Conservation (phyloP, 306 rosid genomes). For the Acacia confusa region DNA sequence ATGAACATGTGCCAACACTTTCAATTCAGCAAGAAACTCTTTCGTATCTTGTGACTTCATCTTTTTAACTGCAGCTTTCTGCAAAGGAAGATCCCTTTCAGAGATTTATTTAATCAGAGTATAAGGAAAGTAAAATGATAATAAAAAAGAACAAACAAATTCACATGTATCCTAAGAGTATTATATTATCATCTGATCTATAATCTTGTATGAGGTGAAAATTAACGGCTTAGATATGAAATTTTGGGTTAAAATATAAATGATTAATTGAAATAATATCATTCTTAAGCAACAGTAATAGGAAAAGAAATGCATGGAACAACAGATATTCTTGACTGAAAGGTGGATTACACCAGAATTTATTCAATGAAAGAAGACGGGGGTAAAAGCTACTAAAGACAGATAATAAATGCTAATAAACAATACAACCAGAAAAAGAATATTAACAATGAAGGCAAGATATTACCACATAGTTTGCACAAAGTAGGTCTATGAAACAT, state of each 20-base stretch:
- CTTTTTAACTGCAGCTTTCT: constrained; percentile 87
- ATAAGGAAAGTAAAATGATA: constrained; percentile 1
- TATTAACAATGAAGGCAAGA: no score
- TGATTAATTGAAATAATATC: background rate
- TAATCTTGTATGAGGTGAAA: background rate
- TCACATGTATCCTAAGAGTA: background rate
- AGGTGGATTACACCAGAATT: no score
- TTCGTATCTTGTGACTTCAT: constrained; percentile 82
- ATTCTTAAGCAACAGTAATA: background rate
- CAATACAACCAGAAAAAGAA: no score
- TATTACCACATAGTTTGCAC: background rate
- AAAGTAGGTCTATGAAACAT: background rate
- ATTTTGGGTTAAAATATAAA: background rate
- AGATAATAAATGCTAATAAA: no score
- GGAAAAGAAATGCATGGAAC: background rate
- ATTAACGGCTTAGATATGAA: background rate
- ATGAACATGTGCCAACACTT: constrained; percentile 81
- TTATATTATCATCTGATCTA: background rate
- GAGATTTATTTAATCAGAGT: constrained; percentile 9
- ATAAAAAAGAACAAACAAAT: background rate
- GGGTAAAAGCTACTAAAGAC: no score
- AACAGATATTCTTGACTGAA: background rate
- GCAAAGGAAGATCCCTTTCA: constrained; percentile 17
- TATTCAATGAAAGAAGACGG: no score
- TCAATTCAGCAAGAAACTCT: constrained; percentile 84